Evolutionary conservation across 441 rosid species (phyloP), one percentile per base, ranked within the genome.

Genomic region (Omphalea diandra): DNA sequence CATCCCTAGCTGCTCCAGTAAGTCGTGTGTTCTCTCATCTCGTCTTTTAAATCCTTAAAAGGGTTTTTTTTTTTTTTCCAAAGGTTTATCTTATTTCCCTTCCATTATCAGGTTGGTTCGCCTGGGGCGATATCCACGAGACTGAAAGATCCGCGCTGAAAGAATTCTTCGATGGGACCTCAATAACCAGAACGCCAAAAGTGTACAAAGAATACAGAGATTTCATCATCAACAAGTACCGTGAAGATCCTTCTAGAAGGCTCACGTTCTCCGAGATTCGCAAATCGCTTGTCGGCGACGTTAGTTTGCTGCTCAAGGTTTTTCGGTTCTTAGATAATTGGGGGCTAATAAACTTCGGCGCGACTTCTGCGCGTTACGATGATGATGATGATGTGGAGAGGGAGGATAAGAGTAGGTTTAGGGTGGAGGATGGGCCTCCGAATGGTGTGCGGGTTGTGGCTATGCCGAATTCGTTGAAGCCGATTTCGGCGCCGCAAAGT

Each of bases 161-260:
- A 65, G 98, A 92, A 69, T 95, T 92, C 82, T 95, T 90, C 84
- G 91, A 82, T 63, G 90, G 90, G 58, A 85, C 83, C 78, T 92
- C 99, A n/a, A 85, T 90, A 49, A 88, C 96, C 5, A 81, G 97
- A 77, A 92, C 96, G 15, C 98, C 97, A 1, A 92, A 85, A 79
- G 83, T 95, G 14, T 95, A 95, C 88, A 90, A 93, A 65, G 99
- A 95, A 22, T 95, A 90, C 68, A 67, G 98, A 33, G 99, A 95
- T 55, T 95, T 95, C 77, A 89, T 95, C 49, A 93, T 95, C 86
- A 92, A 82, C 67, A 93, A 89, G 82, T 90, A 80, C 82, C 81
- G 99, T 52, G 96, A 93, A 61, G 94, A 90, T 67, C 86, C 97
- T 68, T 78, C 87, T 3, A 68, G 86, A 64, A 80, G 79, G 67